Evolutionary conservation across 1,284 basidiomycete genomes (phyloP).

Genomic region (Neolentinus lepideus): DNA sequence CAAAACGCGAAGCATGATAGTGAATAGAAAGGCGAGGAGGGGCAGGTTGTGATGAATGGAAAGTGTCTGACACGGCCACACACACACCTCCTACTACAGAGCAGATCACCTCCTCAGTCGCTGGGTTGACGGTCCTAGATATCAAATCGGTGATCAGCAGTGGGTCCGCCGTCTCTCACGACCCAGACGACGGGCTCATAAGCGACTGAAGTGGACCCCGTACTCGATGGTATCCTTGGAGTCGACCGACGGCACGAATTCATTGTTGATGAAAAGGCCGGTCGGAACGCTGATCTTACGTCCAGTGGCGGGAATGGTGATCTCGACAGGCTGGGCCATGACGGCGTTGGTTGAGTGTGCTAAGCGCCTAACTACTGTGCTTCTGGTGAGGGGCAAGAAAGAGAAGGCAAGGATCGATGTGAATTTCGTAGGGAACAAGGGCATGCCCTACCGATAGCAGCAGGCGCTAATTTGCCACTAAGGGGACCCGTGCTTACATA

Average conservation of each 20-base stretch:
- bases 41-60: background rate
- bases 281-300: conserved; percentile 63
- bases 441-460: background rate
- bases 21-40: background rate
- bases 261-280: conserved; percentile 88
- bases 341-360: conserved; percentile 8
- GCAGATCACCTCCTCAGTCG: conserved; percentile 67
- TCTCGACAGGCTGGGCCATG: conserved; percentile 17
- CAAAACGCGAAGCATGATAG: background rate
- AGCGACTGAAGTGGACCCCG: conserved; percentile 15
- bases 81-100: conserved; percentile 58
- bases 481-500: no score
- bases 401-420: background rate
- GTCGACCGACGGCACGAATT: conserved; percentile 69
- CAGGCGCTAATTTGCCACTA: no score
- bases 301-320: conserved; percentile 25
- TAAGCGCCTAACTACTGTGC: background rate
- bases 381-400: conserved; percentile 1
- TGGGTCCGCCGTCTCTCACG: background rate
- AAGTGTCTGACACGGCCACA: background rate
- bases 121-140: conserved; percentile 59
- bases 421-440: background rate
- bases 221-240: conserved; percentile 54
- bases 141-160: conserved; percentile 4
- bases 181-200: no score